Conservation (phyloP, 495 filamentous ascomycete genomes). For the Chaetomium fimeti region DNA sequence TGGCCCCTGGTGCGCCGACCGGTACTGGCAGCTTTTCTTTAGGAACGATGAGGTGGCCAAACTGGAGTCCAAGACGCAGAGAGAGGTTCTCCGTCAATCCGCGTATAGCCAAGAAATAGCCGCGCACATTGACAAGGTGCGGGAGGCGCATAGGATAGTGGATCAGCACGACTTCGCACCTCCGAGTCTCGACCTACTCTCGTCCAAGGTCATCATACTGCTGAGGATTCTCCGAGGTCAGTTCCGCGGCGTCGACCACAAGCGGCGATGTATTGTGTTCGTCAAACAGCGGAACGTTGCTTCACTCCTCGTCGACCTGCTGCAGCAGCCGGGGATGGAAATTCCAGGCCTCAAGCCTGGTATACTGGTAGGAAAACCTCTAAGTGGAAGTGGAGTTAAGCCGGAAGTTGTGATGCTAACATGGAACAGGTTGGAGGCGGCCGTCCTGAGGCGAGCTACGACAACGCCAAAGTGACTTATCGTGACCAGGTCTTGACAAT, state of each 20-base stretch:
- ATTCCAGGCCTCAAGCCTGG: slow-evolving; percentile 63
- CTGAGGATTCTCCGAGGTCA: slow-evolving; percentile 54
- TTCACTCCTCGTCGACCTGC: slow-evolving; percentile 63
- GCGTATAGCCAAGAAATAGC: slow-evolving; percentile 46
- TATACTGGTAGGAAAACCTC: slow-evolving; percentile 57
- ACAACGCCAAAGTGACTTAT: slow-evolving; percentile 57
- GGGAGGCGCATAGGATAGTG: slow-evolving; percentile 60
- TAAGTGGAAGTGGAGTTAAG: too few relatives aligned
- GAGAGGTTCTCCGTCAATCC: slow-evolving; percentile 36
- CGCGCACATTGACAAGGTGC: slow-evolving; percentile 53
- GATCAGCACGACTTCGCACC: slow-evolving; percentile 47
- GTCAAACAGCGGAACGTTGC: slow-evolving; percentile 77
- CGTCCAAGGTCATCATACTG: slow-evolving; percentile 70
- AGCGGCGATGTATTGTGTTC: slow-evolving; percentile 84
- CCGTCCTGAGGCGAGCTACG: slow-evolving; percentile 18
- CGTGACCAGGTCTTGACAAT: slow-evolving; percentile 74
- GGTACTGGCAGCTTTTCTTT: slow-evolving; percentile 72
- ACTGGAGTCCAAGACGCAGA: slow-evolving; percentile 57
- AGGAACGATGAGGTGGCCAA: slow-evolving; percentile 62
- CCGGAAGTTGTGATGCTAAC: background rate
- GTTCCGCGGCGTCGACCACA: slow-evolving; percentile 52
- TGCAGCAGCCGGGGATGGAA: slow-evolving; percentile 53
- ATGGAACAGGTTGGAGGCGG: slow-evolving; percentile 32
- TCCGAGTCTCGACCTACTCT: slow-evolving; percentile 54
- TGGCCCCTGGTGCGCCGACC: slow-evolving; percentile 84